Base-by-base conservation (phyloP, 2,329 filamentous ascomycete species). In the Penicillium sp. region DNA sequence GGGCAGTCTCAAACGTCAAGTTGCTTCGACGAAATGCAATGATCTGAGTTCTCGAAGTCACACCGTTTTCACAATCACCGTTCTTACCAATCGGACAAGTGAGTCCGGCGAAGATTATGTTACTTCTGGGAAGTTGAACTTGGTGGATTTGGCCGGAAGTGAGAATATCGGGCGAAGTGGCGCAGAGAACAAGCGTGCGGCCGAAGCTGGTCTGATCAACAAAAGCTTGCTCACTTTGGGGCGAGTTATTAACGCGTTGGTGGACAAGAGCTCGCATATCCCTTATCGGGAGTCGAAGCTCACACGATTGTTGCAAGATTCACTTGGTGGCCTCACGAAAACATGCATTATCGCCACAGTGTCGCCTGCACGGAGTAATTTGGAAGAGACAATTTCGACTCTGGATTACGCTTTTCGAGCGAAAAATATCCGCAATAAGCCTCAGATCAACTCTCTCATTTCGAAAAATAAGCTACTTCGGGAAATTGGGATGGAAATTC, bases 21-120 rank as follows among this genome's bases (percentile, higher is more conserved):
- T 99, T n/a, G 96, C 95, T 6, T 92, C 96, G 4, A 99, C 95
- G n/a, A 98, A 98, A 76, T 99, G 95, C 84, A 99, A 99, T 73
- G 95, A 99, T 68, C 85, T 98, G 54, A 97, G 93, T 76, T 97
- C 93, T 67, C 88, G 95, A 74, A 96, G 93, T 79, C 96, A 99
- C 72, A 99, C 95, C 0, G 90, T 99, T 23, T 99, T 99, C 71
- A 98, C 95, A 8, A 91, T 99, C 59, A 97, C 93, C 1, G 91
- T 93, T 0, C 92, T 93, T 70, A 88, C 92, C 69, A 96, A 96
- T 75, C 88, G 89, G 60, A 86, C 86, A 1, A 86, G 86, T 2
- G 91, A 96, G 48, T 87, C 89, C 59, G 93, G 92, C 4, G 93
- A 98, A 70, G 93, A 98, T 61, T 93, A 90, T 69, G 84, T 98